Evolutionary conservation across 225 moss, liverwort and hornwort genomes (phyloP).

Genomic region (Polytrichum commune): DNA sequence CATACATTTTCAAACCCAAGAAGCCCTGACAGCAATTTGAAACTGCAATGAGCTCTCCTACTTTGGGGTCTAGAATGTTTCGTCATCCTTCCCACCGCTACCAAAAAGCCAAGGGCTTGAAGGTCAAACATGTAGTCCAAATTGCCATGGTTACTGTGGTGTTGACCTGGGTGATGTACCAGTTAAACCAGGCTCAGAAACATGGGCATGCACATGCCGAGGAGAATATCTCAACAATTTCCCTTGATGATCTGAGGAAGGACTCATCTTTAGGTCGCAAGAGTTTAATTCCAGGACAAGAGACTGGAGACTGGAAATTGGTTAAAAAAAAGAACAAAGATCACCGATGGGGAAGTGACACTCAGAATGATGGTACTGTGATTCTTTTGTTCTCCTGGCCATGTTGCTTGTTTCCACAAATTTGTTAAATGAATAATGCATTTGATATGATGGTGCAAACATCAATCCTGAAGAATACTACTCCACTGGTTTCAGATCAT

Average conservation of each 20-base stretch:
- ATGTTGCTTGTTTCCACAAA: no score
- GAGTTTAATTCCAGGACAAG: conserved; percentile 18
- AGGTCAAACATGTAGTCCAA: conserved; percentile 47
- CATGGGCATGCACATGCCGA: conserved; percentile 1
- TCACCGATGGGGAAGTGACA: background rate
- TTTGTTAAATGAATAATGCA: no score
- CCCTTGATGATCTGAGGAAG: conserved; percentile 7
- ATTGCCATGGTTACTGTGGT: conserved; percentile 24
- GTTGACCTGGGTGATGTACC: conserved; percentile 41
- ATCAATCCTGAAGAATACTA: no score
- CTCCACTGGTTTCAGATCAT: no score
- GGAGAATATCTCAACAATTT: conserved; percentile 2
- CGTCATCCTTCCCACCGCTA: conserved; percentile 27
- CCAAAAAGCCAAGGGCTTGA: conserved; percentile 31
- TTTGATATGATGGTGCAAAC: no score
- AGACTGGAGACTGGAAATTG: background rate
- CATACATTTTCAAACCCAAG: no score
- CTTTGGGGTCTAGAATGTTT: conserved; percentile 8
- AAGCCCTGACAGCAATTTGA: background rate
- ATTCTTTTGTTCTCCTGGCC: no score
- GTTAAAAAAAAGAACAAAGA: conserved; percentile 2
- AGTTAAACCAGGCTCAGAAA: conserved; percentile 24
- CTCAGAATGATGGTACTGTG: conserved; percentile 15
- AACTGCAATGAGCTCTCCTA: conserved; percentile 11
- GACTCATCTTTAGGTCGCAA: conserved; percentile 22